Base-by-base conservation (phyloP, 805 yeast genomes). In the Candida namnaoensis region DNA sequence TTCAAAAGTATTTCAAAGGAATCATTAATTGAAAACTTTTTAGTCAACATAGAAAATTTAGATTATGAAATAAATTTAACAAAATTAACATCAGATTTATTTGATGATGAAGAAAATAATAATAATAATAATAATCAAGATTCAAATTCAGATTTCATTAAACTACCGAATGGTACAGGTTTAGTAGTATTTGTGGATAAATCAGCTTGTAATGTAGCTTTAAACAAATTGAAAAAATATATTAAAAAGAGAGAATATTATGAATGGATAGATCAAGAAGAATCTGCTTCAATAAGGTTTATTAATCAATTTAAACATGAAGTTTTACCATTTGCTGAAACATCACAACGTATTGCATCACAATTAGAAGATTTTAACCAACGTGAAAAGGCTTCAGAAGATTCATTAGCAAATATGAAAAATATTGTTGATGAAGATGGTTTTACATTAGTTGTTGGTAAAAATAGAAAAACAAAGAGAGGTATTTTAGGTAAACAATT, bases 391-490 rank as follows among this genome's bases (percentile, higher is more conserved):
- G 76, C 72, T 44, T 76, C 80, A 2, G 66, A 68, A 27, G 80
- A 77, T 33, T 74, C 72, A 38, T 60, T 81, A 39, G 70, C 71
- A 42, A 68, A 68, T 10, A 77, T 78, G 66, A 71, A 74, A 26
- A 71, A 75, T 37, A 53, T 76, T 30, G 93, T 88, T 4, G 98
- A 90, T 59, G 96, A 84, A 48, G 97, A 90, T 59, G 98, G 97
- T 3, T 90, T 90, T 64, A 88, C 95, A 1, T 65, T 85, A 54
- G 98, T 90, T 36, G 95, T 88, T 19, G 88, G 93, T 10, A 72
- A 86, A 39, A 90, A 86, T 56, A 76, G 95, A 47, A 88, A 86
- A 69, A 80, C 93, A 3, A 76, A 82, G 60, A 77, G 79, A 47
- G 85, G 85, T 46, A 69, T 88, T 34, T 49, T 79, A 59, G 85